These are phyloP conservation scores for Roridomyces roridus DNA, from an alignment of 768 basidiomycete genomes.

Conservation along the genomic window DNA sequence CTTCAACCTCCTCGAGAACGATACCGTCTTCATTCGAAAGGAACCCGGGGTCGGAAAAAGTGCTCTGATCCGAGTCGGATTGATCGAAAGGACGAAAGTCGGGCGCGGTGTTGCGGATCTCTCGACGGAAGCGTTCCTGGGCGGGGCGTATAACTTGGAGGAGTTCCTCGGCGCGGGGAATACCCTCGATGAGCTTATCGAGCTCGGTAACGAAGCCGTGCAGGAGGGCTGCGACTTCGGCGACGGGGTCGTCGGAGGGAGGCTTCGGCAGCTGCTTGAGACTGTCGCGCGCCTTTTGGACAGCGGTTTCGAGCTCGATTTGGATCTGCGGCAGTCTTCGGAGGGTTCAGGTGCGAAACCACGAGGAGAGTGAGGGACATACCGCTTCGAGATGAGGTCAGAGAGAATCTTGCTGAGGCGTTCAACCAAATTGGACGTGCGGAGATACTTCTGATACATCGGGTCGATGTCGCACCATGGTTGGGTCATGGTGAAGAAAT, in stretches of 20 bases:
- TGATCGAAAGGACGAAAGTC: constrained; percentile 58
- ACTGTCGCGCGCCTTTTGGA: constrained; percentile 42
- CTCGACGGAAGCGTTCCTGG: constrained; percentile 51
- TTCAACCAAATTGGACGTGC: constrained; percentile 62
- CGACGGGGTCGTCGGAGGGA: constrained; percentile 60
- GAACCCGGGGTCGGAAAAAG: too few relatives aligned
- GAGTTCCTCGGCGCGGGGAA: constrained; percentile 56
- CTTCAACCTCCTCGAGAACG: too few relatives aligned
- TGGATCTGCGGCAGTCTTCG: constrained; percentile 67
- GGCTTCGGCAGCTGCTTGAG: constrained; percentile 49
- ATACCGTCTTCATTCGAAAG: too few relatives aligned
- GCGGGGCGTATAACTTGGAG: constrained; percentile 60
- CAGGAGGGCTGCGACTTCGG: constrained; percentile 60
- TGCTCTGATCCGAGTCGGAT: too few relatives aligned
- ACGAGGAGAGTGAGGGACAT: constrained; percentile 14
- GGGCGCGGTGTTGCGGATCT: constrained; percentile 61
- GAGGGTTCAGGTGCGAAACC: neutral
- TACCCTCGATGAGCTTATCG: constrained; percentile 53
- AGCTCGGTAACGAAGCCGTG: constrained; percentile 54
- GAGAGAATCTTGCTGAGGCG: constrained; percentile 66
- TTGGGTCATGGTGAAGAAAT: constrained; percentile 56
- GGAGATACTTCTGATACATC: constrained; percentile 55
- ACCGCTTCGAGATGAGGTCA: constrained; percentile 68
- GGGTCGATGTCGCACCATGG: constrained; percentile 64
- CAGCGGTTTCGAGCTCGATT: constrained; percentile 56